Base-by-base conservation (phyloP, 768 basidiomycete species). In the Tricholoma furcatifolium region DNA sequence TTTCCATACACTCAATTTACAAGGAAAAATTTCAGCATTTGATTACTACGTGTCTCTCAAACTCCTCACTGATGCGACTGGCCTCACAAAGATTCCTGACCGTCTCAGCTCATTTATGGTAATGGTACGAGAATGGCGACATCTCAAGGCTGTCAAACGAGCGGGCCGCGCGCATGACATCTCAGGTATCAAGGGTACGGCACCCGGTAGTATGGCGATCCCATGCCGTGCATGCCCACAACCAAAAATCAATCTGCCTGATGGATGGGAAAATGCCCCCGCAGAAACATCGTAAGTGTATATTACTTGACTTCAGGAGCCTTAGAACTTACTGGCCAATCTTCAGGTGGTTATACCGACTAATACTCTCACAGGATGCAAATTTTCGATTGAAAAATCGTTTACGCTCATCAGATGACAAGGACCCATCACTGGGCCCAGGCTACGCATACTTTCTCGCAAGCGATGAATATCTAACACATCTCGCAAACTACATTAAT, bases 281-380 rank as follows among this genome's bases (percentile, higher is more conserved):
- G 41, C 55, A 12, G 58, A 57, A 42, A 27, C n/a, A 8, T 47
- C 5, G 53, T 58, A 27, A 41, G n/a, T n/a, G 48, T 8, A n/a
- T 42, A 7, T 10, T 5, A 2, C 4, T 21, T 27, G 23, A 8
- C 30, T 11, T 18, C n/a, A 2, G 32, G 18, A n/a, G 43, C 12
- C n/a, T 14, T 15, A 4, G 12, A 9, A 12, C 20, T 15, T 39
- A 23, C 17, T 24, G n/a, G 4, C n/a, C n/a, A n/a, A n/a, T n/a
- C n/a, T n/a, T n/a, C 23, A n/a, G n/a, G n/a, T 61, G 58, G 58
- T 41, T 62, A 40, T 62, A 60, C 53, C 17, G 54, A n/a, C n/a
- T n/a, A n/a, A n/a, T n/a, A n/a, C n/a, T n/a, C n/a, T n/a, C n/a
- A n/a, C n/a, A n/a, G n/a, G 60, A 62, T 51, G 59, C 59, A 3